These are phyloP conservation scores for Kazachstania sp. DNA, from an alignment of 1,139 yeast genomes.

Conservation along the genomic window DNA sequence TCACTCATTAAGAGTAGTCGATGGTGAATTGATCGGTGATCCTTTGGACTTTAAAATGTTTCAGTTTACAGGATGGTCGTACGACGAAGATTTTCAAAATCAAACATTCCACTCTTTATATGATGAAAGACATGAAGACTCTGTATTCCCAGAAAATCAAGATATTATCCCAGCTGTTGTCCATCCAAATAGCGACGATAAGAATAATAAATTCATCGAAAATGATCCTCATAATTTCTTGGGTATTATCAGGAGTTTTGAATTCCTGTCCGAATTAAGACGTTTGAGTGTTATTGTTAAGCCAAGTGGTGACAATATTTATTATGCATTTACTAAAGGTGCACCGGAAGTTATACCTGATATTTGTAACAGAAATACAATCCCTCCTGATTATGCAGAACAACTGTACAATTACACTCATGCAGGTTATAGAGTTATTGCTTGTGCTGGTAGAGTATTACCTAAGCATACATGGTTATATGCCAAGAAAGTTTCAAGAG, in stretches of 20 bases:
- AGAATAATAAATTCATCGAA: conserved; percentile 22
- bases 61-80: conserved; percentile 71
- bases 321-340: conserved; percentile 70
- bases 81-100: conserved; percentile 53
- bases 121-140: conserved; percentile 32
- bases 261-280: conserved; percentile 74
- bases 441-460: conserved; percentile 67
- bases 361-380: conserved; percentile 58
- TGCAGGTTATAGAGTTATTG: conserved; percentile 89
- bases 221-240: conserved; percentile 37
- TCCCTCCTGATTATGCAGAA: conserved; percentile 71
- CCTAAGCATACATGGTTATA: conserved; percentile 37
- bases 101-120: conserved; percentile 31
- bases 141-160: conserved; percentile 35
- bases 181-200: conserved; percentile 33
- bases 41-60: conserved; percentile 92
- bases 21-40: conserved; percentile 78
- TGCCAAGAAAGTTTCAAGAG: conserved; percentile 43
- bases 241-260: conserved; percentile 64
- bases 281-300: conserved; percentile 81
- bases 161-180: conserved; percentile 42
- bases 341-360: conserved; percentile 94
- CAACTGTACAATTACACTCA: conserved; percentile 79
- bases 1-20: conserved; percentile 76
- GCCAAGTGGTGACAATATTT: conserved; percentile 32